phyloP scores from a whole-genome alignment of 2,329 filamentous ascomycete genomes.

The Sarocladium strictum region DNA sequence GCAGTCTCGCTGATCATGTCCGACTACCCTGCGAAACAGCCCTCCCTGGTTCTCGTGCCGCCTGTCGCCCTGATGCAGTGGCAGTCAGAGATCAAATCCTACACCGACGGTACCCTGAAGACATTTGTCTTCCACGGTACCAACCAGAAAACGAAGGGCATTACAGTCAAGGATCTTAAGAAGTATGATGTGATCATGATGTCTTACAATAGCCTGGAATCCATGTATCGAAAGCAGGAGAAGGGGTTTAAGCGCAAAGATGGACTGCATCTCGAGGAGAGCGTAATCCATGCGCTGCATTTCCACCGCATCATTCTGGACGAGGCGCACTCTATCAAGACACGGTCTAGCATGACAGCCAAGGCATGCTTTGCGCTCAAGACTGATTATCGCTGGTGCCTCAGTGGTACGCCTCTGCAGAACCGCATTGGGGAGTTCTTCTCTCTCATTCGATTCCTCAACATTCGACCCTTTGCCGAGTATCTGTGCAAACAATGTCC shows the following conservation, averaged over 20 bases:
- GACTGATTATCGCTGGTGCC: slow-evolving; percentile 87
- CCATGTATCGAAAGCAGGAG: slow-evolving; percentile 84
- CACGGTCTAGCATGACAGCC: slow-evolving; percentile 81
- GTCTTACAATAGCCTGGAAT: slow-evolving; percentile 89
- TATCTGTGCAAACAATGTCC: slow-evolving; percentile 88
- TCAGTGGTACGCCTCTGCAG: slow-evolving; percentile 91
- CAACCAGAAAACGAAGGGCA: slow-evolving; percentile 73
- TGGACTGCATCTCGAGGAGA: slow-evolving; percentile 72
- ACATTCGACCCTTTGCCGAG: slow-evolving; percentile 81
- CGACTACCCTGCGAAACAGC: slow-evolving; percentile 74
- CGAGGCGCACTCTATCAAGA: slow-evolving; percentile 93
- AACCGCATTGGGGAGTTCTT: slow-evolving; percentile 98
- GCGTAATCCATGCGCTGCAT: slow-evolving; percentile 73
- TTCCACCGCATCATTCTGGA: slow-evolving; percentile 93
- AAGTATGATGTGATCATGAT: slow-evolving; percentile 93
- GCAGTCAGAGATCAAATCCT: slow-evolving; percentile 71
- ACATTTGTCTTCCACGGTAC: slow-evolving; percentile 88
- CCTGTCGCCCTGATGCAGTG: slow-evolving; percentile 96
- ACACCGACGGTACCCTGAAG: slow-evolving; percentile 85
- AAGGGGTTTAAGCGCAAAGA: slow-evolving; percentile 82
- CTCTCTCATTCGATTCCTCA: slow-evolving; percentile 85
- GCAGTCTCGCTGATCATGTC: slow-evolving; percentile 98
- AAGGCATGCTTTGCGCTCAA: slow-evolving; percentile 91
- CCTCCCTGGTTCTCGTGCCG: slow-evolving; percentile 82
- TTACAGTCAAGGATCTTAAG: slow-evolving; percentile 68